Evolutionary conservation across 2,329 filamentous ascomycete species (phyloP).

Genomic region (Verticillium nubilum): DNA sequence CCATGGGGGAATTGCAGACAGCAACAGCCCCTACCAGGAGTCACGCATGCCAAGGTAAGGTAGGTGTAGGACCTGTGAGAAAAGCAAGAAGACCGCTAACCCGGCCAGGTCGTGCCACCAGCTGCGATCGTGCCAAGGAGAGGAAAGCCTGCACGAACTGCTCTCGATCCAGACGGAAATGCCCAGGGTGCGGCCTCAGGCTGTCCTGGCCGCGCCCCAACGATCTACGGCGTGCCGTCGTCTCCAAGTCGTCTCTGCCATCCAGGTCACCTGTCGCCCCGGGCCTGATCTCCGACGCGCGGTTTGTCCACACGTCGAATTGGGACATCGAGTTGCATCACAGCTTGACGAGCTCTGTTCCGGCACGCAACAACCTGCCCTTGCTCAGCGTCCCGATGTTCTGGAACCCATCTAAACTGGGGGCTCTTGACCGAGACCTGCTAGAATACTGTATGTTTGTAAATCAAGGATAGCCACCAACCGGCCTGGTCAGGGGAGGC

Average conservation of each 20-base stretch:
- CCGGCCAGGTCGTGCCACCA: background rate
- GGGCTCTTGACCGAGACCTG: slow-evolving; percentile 1
- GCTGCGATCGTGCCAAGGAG: background rate
- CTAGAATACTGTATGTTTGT: slow-evolving; percentile 7
- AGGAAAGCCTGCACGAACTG: background rate
- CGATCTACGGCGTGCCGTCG: slow-evolving; percentile 13
- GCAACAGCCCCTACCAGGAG: background rate
- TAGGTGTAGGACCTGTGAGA: background rate
- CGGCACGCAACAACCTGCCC: slow-evolving; percentile 13
- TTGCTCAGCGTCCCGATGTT: slow-evolving; percentile 17
- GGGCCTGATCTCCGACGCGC: slow-evolving; percentile 4
- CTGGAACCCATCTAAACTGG: background rate
- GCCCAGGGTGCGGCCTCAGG: background rate
- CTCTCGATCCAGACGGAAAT: background rate
- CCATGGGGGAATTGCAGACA: background rate
- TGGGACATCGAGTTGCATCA: slow-evolving; percentile 15
- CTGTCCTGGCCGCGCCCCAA: slow-evolving; percentile 16
- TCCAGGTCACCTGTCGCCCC: background rate
- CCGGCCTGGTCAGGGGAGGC: background rate
- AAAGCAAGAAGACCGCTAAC: background rate
- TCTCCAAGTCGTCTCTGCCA: slow-evolving; percentile 6
- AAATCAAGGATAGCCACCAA: background rate
- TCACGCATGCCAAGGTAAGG: background rate
- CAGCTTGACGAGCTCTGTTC: slow-evolving; percentile 6
- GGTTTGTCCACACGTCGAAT: slow-evolving; percentile 12